Evolutionary conservation across 345 rosid species (phyloP).

Genomic region (Hibiscus syriacus): DNA sequence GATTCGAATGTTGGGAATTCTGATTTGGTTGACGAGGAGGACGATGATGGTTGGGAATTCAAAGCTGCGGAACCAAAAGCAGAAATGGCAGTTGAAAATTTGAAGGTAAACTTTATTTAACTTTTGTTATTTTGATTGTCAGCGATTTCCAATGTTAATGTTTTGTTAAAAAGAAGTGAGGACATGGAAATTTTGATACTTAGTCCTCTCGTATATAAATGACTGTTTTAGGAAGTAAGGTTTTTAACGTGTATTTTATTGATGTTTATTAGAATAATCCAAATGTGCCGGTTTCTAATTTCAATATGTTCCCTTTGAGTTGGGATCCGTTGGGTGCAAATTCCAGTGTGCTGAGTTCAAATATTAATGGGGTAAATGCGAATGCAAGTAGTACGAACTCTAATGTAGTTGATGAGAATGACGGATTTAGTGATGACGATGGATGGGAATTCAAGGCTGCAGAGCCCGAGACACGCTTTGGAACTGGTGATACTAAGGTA

Average conservation of each 20-base stretch:
- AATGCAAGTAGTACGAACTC: slow-evolving; percentile 16
- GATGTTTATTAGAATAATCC: slow-evolving; percentile 21
- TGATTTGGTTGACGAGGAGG: slow-evolving; percentile 12
- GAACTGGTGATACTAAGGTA: slow-evolving; percentile 23
- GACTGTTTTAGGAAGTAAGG: not conserved
- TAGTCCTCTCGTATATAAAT: not conserved
- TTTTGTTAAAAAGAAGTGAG: not conserved
- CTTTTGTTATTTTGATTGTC: not conserved
- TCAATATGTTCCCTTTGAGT: slow-evolving; percentile 15
- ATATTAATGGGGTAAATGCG: slow-evolving; percentile 10
- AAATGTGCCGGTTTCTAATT: slow-evolving; percentile 12
- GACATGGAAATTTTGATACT: not conserved
- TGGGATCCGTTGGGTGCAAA: slow-evolving; percentile 32
- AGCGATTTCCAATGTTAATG: not conserved
- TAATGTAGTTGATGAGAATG: slow-evolving; percentile 8
- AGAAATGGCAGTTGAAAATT: not conserved
- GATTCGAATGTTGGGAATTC: slow-evolving; percentile 15
- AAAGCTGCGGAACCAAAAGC: slow-evolving; percentile 20
- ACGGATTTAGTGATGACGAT: slow-evolving; percentile 1
- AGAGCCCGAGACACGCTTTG: slow-evolving; percentile 7
- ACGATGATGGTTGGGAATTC: slow-evolving; percentile 36
- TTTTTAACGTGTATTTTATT: not conserved
- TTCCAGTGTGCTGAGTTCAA: slow-evolving; percentile 11
- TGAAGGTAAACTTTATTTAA: slow-evolving; percentile 21
- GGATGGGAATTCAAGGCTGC: slow-evolving; percentile 47